phyloP scores from a whole-genome alignment of 1,284 basidiomycete species.

The Ceratobasidium sp. region DNA sequence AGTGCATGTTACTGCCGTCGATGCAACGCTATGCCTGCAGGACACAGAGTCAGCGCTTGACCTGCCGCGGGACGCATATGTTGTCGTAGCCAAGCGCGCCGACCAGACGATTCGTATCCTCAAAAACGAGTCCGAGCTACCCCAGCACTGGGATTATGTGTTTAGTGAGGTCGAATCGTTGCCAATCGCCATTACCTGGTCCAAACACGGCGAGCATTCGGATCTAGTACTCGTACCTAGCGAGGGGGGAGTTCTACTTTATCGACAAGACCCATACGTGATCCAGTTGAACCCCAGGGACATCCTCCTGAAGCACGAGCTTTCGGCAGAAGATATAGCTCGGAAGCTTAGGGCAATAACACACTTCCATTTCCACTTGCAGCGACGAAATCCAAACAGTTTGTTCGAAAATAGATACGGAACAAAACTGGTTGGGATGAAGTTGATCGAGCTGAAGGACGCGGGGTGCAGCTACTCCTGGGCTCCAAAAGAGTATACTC shows the following conservation, averaged over 20 bases:
- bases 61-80: slow-evolving; percentile 25
- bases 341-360: not conserved
- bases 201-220: slow-evolving; percentile 20
- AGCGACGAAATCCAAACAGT: not conserved
- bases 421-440: slow-evolving; percentile 9
- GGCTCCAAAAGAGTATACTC: not conserved
- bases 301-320: not conserved
- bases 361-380: slow-evolving; percentile 29
- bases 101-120: slow-evolving; percentile 22
- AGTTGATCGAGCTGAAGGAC: slow-evolving; percentile 16
- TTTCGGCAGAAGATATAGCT: not conserved
- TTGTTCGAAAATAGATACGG: not conserved
- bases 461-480: too few relatives aligned
- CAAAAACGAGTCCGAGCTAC: not conserved
- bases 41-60: not conserved
- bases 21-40: not conserved
- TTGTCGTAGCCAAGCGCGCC: slow-evolving; percentile 33
- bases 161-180: slow-evolving; percentile 1
- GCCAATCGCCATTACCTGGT: slow-evolving; percentile 10
- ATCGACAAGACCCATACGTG: not conserved
- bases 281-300: slow-evolving; percentile 6
- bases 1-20: slow-evolving; percentile 1
- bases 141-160: slow-evolving; percentile 3
- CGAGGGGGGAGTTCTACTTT: not conserved
- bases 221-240: slow-evolving; percentile 25